Conservation (phyloP, 345 rosid species). For the Diplotaxis tenuifolia region DNA sequence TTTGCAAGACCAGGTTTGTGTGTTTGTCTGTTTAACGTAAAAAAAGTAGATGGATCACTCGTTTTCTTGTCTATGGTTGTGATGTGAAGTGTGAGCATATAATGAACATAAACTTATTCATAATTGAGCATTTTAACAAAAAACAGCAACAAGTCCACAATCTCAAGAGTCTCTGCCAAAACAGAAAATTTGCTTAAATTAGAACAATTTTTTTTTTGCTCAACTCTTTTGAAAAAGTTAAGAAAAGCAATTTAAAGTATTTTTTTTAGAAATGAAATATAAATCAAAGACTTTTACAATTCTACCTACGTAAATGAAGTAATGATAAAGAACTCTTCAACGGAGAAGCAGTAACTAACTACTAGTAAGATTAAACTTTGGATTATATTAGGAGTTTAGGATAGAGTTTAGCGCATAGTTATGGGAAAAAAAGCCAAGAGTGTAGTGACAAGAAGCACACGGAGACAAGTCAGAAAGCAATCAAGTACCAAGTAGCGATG, state of each 20-base stretch:
- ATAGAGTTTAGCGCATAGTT: not conserved
- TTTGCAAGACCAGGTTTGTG: not conserved
- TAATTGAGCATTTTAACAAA: not conserved
- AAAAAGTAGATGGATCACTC: not conserved
- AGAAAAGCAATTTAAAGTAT: not conserved
- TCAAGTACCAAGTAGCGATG: constrained; percentile 20
- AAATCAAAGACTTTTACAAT: not conserved
- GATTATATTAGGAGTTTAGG: not conserved
- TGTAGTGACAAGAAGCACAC: constrained; percentile 26
- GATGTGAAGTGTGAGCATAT: not conserved
- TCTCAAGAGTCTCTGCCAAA: not conserved
- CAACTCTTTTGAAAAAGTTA: too few relatives aligned
- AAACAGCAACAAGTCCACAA: not conserved
- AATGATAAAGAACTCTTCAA: not conserved
- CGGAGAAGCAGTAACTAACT: not conserved
- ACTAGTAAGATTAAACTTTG: not conserved
- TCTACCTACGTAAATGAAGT: not conserved
- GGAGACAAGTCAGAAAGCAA: constrained; percentile 29
- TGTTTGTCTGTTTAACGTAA: not conserved
- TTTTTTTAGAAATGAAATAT: not conserved
- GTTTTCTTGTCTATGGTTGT: not conserved
- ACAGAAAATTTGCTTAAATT: not conserved
- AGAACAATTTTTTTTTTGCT: not conserved
- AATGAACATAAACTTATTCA: not conserved
- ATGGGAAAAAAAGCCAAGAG: constrained; percentile 17